Conservation (phyloP, 495 filamentous ascomycete genomes). For the Opeltia flavorubescens region DNA sequence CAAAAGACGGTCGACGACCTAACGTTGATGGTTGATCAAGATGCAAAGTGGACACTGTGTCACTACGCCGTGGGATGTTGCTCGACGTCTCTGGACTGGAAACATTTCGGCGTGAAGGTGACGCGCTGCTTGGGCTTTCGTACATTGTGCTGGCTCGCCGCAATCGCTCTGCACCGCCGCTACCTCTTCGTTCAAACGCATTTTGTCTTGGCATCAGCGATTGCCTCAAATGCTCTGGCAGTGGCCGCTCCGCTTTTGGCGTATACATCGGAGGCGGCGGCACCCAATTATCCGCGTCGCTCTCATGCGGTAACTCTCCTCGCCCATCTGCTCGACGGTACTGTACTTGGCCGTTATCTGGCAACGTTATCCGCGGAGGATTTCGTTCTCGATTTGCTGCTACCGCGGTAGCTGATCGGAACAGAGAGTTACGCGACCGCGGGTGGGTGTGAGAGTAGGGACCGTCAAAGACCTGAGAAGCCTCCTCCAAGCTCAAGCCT, state of each 20-base stretch:
- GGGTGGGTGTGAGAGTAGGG: constrained; percentile 72
- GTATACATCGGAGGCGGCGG: constrained; percentile 84
- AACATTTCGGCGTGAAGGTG: constrained; percentile 6
- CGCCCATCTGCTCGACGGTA: constrained; percentile 45
- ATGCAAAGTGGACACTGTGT: constrained; percentile 3
- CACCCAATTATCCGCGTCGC: constrained; percentile 85
- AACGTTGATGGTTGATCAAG: background rate
- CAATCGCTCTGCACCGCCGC: constrained; percentile 3
- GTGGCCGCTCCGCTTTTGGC: constrained; percentile 46
- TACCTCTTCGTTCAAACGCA: constrained; percentile 2
- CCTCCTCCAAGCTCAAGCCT: constrained; percentile 13
- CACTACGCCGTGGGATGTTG: constrained; percentile 2
- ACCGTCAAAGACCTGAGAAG: constrained; percentile 32
- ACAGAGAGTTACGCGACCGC: constrained; percentile 59
- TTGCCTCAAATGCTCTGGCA: constrained; percentile 37
- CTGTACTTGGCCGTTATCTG: constrained; percentile 10
- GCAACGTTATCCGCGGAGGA: constrained; percentile 27
- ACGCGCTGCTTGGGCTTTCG: constrained; percentile 7
- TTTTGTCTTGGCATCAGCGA: constrained; percentile 14
- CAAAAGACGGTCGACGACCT: background rate
- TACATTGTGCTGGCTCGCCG: constrained; percentile 14
- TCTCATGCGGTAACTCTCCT: constrained; percentile 65
- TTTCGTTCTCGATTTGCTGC: constrained; percentile 52
- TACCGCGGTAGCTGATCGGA: constrained; percentile 65
- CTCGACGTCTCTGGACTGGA: constrained; percentile 10